Conservation (phyloP, 257 asterid species). For the Marsdenia floribunda region DNA sequence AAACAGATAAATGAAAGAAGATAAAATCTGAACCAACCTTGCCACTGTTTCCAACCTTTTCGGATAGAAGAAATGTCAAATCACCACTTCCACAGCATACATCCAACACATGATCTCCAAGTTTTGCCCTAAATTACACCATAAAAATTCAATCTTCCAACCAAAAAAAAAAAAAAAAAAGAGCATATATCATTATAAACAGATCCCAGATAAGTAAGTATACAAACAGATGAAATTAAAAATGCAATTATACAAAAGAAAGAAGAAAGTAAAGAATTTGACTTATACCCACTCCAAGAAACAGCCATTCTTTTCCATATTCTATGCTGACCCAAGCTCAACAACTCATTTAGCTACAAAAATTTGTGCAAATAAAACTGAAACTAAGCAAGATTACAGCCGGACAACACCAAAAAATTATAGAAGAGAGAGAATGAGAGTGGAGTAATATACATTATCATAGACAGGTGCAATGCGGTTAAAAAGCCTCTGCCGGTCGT, state of each 20-base stretch:
- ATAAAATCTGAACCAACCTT: conserved; percentile 39
- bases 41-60: conserved; percentile 69
- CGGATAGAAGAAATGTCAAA: conserved; percentile 71
- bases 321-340: conserved; percentile 70
- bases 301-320: conserved; percentile 90
- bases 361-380: background rate
- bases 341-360: conserved; percentile 60
- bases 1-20: background rate
- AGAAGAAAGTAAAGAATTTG: background rate
- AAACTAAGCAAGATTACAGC: conserved; percentile 2
- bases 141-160: conserved; percentile 15
- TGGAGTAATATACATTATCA: conserved; percentile 46
- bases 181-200: background rate
- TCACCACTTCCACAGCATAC: conserved; percentile 95
- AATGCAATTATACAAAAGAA: background rate
- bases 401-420: background rate
- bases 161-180: background rate
- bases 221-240: background rate
- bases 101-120: conserved; percentile 69
- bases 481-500: conserved; percentile 66
- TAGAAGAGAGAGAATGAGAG: background rate
- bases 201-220: background rate
- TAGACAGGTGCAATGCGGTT: conserved; percentile 82
- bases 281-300: conserved; percentile 73
- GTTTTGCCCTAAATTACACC: conserved; percentile 55